Base-by-base conservation (phyloP, 805 yeast genomes). In the Metschnikowia cubensis region DNA sequence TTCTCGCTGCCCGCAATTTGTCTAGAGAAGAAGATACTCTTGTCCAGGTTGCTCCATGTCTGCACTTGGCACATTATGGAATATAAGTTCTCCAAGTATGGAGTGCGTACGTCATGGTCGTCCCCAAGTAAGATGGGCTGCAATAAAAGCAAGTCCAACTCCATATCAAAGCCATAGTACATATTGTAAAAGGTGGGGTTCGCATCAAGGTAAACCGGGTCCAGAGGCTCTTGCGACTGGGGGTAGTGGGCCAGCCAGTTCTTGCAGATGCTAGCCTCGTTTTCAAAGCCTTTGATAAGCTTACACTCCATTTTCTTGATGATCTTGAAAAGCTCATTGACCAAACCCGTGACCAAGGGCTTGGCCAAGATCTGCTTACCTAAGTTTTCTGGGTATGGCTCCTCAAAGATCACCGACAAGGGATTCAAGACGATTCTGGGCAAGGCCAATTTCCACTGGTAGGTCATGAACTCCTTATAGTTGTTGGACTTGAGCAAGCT, bases 61-160 rank as follows among this genome's bases (percentile, higher is more conserved):
- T 73, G 76, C 48, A 73, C 77, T 63, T 86, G 91, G 55, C 87
- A 82, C 73, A 86, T 71, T 48, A 83, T 78, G 2, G 96, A 89
- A 64, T 89, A 91, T 50, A 89, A 70, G 58, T 88, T 88, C 69
- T 91, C 97, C 64, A 91, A 74, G 64, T 91, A 91, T 2, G 97
- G 97, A 0, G 97, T 89, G 64, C 86, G 85, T 48, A 89, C 83
- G 44, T 85, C 84, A 62, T 81, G 80, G 63, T 90, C 96, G 69
- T 90, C 96, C n/a, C 94, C 96, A 50, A 90, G 73, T 49, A 91
- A 71, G 47, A 91, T 91, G 4, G 96, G 96, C 62, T 89, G 96
- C 53, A 91, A 76, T 48, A 91, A 70, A 39, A 89, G 71, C 62
- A 89, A 74, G 69, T 91, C 97, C 38, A 87, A 73, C 53, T 85